A percentile compares a stretch with the other conserved stretches of the same genome.
Conservation (phyloP, 805 yeast genomes). For the Kodamaea lidongshanica region DNA sequence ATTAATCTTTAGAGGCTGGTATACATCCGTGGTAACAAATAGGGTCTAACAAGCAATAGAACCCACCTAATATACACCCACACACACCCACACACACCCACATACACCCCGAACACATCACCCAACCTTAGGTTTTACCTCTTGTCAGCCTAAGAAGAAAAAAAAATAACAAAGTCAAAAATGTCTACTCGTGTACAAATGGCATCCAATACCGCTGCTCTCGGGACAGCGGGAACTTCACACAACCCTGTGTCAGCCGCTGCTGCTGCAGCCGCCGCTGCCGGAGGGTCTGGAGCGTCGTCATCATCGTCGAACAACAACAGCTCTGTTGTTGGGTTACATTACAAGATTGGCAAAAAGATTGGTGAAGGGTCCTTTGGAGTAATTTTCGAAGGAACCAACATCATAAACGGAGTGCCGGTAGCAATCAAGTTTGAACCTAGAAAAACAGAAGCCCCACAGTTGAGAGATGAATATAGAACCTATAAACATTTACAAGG, state of each 20-base stretch:
- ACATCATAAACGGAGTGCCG: constrained; percentile 55
- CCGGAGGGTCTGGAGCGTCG: constrained; percentile 14
- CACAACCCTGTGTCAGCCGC: constrained; percentile 13
- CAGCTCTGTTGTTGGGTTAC: constrained; percentile 50
- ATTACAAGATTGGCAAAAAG: constrained; percentile 74
- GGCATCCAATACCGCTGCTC: constrained; percentile 31
- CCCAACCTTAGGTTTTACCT: neutral
- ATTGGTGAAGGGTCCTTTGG: constrained; percentile 89
- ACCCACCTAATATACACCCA: no score
- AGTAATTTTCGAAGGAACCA: constrained; percentile 75
- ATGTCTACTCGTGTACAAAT: constrained; percentile 26
- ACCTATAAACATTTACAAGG: constrained; percentile 69
- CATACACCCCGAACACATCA: no score
- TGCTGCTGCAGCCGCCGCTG: constrained; percentile 7
- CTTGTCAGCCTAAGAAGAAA: no score
- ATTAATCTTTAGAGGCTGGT: no score
- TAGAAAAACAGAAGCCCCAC: constrained; percentile 77
- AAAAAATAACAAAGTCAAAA: neutral
- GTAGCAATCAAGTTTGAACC: constrained; percentile 83
- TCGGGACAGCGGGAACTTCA: constrained; percentile 36
- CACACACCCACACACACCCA: no score
- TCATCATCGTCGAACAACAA: constrained; percentile 18
- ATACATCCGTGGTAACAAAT: no score
- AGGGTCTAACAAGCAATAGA: no score
- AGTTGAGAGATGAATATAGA: constrained; percentile 72